phyloP scores from a whole-genome alignment of 345 rosid species.

The Gossypium anomalum region DNA sequence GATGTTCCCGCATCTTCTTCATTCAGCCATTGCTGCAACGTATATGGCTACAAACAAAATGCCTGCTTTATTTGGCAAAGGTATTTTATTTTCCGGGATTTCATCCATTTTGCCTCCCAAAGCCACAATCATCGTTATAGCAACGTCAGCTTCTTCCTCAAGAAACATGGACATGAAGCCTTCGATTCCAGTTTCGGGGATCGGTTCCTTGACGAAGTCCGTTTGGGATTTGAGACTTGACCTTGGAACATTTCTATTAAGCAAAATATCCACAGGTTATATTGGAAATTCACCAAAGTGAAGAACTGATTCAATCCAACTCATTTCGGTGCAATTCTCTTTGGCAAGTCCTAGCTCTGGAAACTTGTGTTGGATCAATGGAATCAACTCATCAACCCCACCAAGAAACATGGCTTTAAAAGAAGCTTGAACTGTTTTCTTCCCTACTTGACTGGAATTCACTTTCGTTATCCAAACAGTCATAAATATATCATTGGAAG shows the following conservation, averaged over 20 bases:
- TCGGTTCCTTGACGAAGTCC: conserved; percentile 40
- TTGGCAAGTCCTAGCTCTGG: not conserved
- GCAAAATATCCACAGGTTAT: conserved; percentile 17
- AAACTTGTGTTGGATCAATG: not conserved
- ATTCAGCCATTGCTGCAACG: conserved; percentile 42
- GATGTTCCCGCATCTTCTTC: conserved; percentile 17
- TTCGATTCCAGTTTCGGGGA: conserved; percentile 39
- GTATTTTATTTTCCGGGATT: conserved; percentile 45
- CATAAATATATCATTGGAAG: not conserved
- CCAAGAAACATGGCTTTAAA: not conserved
- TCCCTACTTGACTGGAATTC: not conserved
- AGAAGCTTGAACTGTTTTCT: not conserved
- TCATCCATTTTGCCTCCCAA: conserved; percentile 23
- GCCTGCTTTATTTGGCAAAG: conserved; percentile 54
- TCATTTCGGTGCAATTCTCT: not conserved
- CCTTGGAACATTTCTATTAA: conserved; percentile 41
- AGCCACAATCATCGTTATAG: not conserved
- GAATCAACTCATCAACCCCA: not conserved
- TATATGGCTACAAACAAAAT: conserved; percentile 51
- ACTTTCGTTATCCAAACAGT: not conserved
- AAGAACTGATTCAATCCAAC: not conserved
- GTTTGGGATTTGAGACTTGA: conserved; percentile 50
- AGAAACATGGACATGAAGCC: not conserved
- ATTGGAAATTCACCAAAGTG: not conserved
- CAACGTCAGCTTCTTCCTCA: not conserved